These are phyloP conservation scores for Leavenworthia alabamica DNA, from an alignment of 345 rosid species.

Conservation along the genomic window DNA sequence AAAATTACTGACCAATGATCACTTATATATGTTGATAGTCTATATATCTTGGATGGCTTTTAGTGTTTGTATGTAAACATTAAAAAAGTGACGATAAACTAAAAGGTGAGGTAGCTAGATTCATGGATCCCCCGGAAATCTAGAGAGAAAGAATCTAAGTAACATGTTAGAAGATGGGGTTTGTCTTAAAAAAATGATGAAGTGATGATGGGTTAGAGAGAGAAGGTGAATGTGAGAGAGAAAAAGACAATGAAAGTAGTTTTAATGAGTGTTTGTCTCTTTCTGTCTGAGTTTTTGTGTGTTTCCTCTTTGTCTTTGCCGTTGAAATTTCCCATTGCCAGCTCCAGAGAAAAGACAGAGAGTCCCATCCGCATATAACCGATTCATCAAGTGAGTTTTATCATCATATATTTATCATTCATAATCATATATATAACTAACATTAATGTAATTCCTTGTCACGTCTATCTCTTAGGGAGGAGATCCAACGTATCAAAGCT, in stretches of 20 bases:
- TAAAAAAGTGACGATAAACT: not conserved
- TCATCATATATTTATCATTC: not conserved
- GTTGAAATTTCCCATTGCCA: slow-evolving; percentile 41
- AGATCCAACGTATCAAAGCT: slow-evolving; percentile 99
- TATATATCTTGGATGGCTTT: not conserved
- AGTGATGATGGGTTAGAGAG: slow-evolving; percentile 43
- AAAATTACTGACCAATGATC: not conserved
- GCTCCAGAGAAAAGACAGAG: slow-evolving; percentile 99
- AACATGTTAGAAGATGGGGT: slow-evolving; percentile 21
- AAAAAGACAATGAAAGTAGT: slow-evolving; percentile 31
- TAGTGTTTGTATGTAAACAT: slow-evolving; percentile 1
- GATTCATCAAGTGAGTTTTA: slow-evolving; percentile 89
- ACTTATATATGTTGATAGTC: not conserved
- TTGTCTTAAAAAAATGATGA: slow-evolving; percentile 48
- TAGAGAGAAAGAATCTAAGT: slow-evolving; percentile 34
- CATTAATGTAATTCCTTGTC: not conserved
- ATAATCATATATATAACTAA: not conserved
- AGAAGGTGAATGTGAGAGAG: slow-evolving; percentile 25
- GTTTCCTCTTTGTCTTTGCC: slow-evolving; percentile 41
- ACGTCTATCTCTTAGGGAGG: slow-evolving; percentile 56
- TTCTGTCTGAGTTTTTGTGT: slow-evolving; percentile 34
- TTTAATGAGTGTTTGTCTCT: slow-evolving; percentile 43
- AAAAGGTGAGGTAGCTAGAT: slow-evolving; percentile 2
- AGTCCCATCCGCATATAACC: slow-evolving; percentile 99
- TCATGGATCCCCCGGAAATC: slow-evolving; percentile 47